These are phyloP conservation scores for Hymenoscyphus occultus DNA, from an alignment of 2,329 filamentous ascomycete genomes.

Conservation along the genomic window DNA sequence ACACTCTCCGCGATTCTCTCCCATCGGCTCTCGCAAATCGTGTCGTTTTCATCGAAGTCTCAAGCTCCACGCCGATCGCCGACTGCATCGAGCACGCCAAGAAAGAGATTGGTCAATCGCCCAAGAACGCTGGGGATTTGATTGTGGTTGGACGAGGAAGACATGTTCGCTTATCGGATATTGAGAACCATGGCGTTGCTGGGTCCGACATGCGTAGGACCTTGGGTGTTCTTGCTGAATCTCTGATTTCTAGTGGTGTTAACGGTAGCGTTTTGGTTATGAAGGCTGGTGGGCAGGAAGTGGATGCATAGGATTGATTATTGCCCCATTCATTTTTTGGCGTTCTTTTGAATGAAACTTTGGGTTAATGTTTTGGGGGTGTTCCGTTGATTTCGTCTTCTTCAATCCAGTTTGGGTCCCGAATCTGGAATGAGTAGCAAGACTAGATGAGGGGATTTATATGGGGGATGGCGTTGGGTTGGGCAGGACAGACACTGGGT, in stretches of 20 bases:
- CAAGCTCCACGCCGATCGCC: conserved; percentile 41
- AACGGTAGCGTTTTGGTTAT: conserved; percentile 68
- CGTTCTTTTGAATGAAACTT: neutral
- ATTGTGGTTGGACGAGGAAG: conserved; percentile 58
- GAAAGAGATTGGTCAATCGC: conserved; percentile 56
- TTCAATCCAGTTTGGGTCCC: no score
- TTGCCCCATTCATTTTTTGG: neutral
- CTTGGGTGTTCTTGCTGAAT: conserved; percentile 58
- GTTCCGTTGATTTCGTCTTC: no score
- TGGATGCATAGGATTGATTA: conserved; percentile 15
- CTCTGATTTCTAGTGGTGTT: conserved; percentile 56
- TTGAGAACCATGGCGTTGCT: conserved; percentile 19
- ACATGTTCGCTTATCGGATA: conserved; percentile 26
- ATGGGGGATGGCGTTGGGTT: no score
- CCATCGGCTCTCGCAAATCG: conserved; percentile 48
- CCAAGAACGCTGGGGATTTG: conserved; percentile 67
- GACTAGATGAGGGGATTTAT: no score
- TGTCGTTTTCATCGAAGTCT: conserved; percentile 55
- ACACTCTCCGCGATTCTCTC: conserved; percentile 53
- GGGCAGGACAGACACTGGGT: no score
- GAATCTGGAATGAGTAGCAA: no score
- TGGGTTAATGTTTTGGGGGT: neutral
- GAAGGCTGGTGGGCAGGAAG: conserved; percentile 48
- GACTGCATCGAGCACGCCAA: conserved; percentile 50
- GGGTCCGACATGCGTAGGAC: conserved; percentile 48